Conservation (phyloP, 345 rosid genomes). For the Melastoma malabathricum region DNA sequence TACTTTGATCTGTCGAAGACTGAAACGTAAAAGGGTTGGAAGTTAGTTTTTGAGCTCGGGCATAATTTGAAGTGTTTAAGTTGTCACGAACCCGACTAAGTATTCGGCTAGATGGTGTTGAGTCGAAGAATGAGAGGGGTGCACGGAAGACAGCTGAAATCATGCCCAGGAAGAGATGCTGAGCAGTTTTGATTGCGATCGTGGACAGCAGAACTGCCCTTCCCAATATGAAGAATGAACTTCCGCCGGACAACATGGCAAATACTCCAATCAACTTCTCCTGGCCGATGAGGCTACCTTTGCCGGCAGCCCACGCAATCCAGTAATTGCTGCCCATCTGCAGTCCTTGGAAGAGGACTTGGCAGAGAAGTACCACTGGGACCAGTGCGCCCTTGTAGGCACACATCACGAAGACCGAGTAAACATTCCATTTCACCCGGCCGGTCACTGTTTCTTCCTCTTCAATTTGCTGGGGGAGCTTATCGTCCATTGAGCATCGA, state of each 20-base stretch:
- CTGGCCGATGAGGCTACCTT: constrained; percentile 16
- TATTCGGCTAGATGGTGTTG: constrained; percentile 61
- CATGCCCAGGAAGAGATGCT: constrained; percentile 43
- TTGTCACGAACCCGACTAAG: constrained; percentile 37
- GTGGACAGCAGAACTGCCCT: constrained; percentile 50
- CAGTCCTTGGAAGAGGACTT: constrained; percentile 38
- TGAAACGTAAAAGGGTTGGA: constrained; percentile 10
- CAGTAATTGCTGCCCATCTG: constrained; percentile 65
- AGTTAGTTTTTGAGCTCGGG: too few relatives aligned
- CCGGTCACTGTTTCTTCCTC: constrained; percentile 47
- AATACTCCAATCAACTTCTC: constrained; percentile 35
- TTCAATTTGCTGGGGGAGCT: constrained; percentile 11
- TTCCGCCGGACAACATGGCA: constrained; percentile 42
- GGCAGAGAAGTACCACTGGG: constrained; percentile 12
- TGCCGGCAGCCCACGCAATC: constrained; percentile 61
- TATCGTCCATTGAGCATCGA: constrained; percentile 9
- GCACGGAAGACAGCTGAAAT: constrained; percentile 45
- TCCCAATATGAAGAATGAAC: constrained; percentile 52
- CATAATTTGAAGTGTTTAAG: background rate
- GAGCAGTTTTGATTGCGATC: constrained; percentile 49
- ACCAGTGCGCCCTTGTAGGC: constrained; percentile 16
- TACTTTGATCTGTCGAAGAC: constrained; percentile 68
- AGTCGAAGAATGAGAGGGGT: constrained; percentile 53
- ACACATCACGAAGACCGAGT: constrained; percentile 37
- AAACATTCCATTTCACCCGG: constrained; percentile 50